Evolutionary conservation across 306 rosid species (phyloP).

Genomic region (Malus fusca): DNA sequence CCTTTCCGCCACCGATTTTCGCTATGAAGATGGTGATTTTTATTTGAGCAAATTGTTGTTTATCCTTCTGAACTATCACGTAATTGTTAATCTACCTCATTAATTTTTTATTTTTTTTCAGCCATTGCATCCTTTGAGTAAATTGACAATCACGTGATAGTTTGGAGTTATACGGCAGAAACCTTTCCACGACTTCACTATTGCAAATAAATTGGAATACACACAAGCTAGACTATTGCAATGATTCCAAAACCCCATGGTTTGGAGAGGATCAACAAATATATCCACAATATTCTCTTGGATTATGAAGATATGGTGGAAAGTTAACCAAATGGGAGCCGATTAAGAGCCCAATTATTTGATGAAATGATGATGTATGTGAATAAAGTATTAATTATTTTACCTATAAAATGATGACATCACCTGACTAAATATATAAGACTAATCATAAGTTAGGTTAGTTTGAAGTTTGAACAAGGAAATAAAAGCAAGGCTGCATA

Average conservation of each 20-base stretch:
- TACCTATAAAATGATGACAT: conserved; percentile 19
- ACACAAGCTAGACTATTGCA: background rate
- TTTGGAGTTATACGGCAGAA: too few species aligned
- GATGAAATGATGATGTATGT: conserved; percentile 15
- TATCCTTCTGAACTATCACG: background rate
- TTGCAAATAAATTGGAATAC: background rate
- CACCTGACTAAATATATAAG: conserved; percentile 5
- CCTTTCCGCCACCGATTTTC: background rate
- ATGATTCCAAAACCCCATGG: conserved; percentile 15
- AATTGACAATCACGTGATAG: too few species aligned
- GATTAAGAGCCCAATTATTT: conserved; percentile 3
- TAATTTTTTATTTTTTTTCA: too few species aligned
- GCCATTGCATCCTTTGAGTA: too few species aligned
- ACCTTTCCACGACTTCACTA: too few species aligned
- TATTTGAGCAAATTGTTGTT: too few species aligned
- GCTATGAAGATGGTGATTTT: background rate
- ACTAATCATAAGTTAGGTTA: conserved; percentile 20
- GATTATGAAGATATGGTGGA: conserved; percentile 20
- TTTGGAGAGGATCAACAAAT: conserved; percentile 23
- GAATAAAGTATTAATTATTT: conserved; percentile 10
- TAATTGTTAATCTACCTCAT: too few species aligned
- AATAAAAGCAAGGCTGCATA: conserved; percentile 17
- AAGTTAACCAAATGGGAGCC: conserved; percentile 12
- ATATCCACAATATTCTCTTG: conserved; percentile 17
- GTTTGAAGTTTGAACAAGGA: conserved; percentile 12